Evolutionary conservation across 1,284 basidiomycete genomes (phyloP), one percentile per base, ranked within the genome.

Genomic region (Hypsizygus ulmarius): DNA sequence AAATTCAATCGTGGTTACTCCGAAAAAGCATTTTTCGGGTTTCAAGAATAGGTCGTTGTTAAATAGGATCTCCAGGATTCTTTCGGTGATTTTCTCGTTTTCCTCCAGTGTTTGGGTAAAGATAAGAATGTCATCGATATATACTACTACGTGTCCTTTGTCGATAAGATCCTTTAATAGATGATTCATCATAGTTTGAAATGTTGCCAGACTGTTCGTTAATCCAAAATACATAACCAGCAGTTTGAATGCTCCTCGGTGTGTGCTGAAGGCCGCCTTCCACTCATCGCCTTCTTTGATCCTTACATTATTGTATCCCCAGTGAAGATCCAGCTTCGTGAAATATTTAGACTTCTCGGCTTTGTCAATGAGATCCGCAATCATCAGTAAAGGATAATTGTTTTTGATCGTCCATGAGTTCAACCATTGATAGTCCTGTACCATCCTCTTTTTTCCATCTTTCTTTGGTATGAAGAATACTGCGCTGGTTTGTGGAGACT

Each of bases 401-500:
- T 72, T 66, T 50, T 73, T 73, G 2, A 64, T 52, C 0, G 67
- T 75, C 10, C 64, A 49, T 0, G 46, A 32, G 50, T 75, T 75
- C 11, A 74, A 51, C 9, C 52, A 52, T 0, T 64, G 41, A 53
- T 75, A 75, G 45, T 76, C 71, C 36, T 62, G 58, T 10, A 61
- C 16, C 57, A 59, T 54, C 0, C 68, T 45, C 0, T 71, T 52
- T 10, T 66, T 66, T 1, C 47, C 47, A 54, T 74, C 68, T 52
- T 73, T 73, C 59, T 77, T 77, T 40, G 64, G 62, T 2, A 72
- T 61, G 50, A 77, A 78, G 36, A 78, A 68, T 38, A 76, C 60
- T 0, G 69, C 69, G 0, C 71, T 59, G 5, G 55, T 65, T 30
- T 57, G 53, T 2, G 64, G 62, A 5, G 62, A 63, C 32, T 61